These are phyloP conservation scores for Herpotrichia juniperi DNA, from an alignment of 2,329 filamentous ascomycete genomes.

Conservation along the genomic window DNA sequence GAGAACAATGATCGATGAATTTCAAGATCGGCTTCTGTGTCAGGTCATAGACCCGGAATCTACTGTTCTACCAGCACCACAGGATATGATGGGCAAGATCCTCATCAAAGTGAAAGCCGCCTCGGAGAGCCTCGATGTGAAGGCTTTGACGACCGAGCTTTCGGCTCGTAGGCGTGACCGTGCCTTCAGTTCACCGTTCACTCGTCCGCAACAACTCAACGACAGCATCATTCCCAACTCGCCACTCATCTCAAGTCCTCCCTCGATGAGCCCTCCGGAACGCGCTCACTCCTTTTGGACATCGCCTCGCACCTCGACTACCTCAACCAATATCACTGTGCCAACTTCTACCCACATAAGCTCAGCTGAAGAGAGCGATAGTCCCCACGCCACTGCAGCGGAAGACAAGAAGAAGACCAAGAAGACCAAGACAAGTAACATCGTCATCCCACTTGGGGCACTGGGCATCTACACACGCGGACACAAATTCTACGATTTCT, in stretches of 20 bases:
- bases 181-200: constrained; percentile 80
- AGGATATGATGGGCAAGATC: constrained; percentile 81
- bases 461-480: constrained; percentile 80
- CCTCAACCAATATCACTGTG: constrained; percentile 62
- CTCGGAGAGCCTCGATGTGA: constrained; percentile 54
- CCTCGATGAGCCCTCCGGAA: constrained; percentile 59
- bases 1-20: constrained; percentile 82
- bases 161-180: constrained; percentile 53
- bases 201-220: constrained; percentile 67
- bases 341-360: constrained; percentile 61
- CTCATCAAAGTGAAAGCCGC: constrained; percentile 95
- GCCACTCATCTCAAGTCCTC: constrained; percentile 58
- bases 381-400: constrained; percentile 60
- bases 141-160: constrained; percentile 40
- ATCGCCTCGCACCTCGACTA: constrained; percentile 60
- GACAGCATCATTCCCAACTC: constrained; percentile 57
- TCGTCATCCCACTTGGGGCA: constrained; percentile 79
- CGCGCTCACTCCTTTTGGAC: constrained; percentile 53
- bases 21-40: constrained; percentile 78
- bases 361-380: constrained; percentile 80
- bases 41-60: constrained; percentile 74
- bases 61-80: constrained; percentile 78
- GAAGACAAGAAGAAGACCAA: constrained; percentile 66
- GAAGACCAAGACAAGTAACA: constrained; percentile 76
- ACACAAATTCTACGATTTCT: constrained; percentile 85